Conservation (phyloP, 2,329 filamentous ascomycete genomes). For the Mariannaea elegans region DNA sequence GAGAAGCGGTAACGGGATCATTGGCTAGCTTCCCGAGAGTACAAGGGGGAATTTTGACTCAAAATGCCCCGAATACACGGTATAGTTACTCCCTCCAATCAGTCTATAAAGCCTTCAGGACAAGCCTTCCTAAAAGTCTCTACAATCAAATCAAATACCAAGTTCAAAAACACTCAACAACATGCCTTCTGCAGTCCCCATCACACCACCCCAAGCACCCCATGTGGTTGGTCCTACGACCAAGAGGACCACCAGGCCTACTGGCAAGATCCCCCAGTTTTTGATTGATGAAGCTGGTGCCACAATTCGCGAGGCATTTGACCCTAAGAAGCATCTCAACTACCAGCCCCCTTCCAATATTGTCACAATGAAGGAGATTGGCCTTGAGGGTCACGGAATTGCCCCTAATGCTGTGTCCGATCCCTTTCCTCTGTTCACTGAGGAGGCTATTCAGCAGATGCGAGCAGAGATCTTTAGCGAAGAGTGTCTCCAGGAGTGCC, state of each 20-base stretch:
- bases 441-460: slow-evolving; percentile 69
- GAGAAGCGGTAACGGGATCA: neutral
- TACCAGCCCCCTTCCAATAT: slow-evolving; percentile 60
- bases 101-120: neutral
- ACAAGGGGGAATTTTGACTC: neutral
- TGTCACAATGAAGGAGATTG: slow-evolving; percentile 69
- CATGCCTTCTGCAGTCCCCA: slow-evolving; percentile 7
- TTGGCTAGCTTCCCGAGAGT: neutral
- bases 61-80: neutral
- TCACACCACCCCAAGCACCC: neutral
- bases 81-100: neutral
- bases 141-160: neutral
- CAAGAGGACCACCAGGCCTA: slow-evolving; percentile 2
- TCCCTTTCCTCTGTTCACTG: slow-evolving; percentile 71
- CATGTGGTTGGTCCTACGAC: slow-evolving; percentile 5
- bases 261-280: slow-evolving; percentile 5
- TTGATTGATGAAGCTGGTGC: slow-evolving; percentile 38
- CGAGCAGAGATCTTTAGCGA: slow-evolving; percentile 67
- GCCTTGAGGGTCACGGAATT: slow-evolving; percentile 64
- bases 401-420: slow-evolving; percentile 71
- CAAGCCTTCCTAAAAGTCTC: neutral
- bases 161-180: neutral
- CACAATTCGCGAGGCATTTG: slow-evolving; percentile 48
- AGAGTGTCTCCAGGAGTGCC: slow-evolving; percentile 64
- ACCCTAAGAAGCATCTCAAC: slow-evolving; percentile 62